Percentiles rank a stretch among this genome's conserved stretches.
These are phyloP conservation scores for Batkoa obscura DNA, from an alignment of 371 early-diverging fungal genomes.

Conservation along the genomic window DNA sequence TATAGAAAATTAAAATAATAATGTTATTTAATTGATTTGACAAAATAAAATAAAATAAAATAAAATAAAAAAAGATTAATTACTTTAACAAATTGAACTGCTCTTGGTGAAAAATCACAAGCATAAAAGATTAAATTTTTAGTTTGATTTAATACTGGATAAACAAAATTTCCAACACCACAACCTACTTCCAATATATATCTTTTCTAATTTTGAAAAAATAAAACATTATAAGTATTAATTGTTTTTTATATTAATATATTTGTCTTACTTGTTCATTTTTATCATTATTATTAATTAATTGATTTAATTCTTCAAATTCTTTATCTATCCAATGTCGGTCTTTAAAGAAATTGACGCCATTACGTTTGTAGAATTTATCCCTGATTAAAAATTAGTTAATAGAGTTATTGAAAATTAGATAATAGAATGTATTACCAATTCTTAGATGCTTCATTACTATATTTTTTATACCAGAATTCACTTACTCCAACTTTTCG, in stretches of 20 bases:
- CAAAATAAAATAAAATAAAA: neutral
- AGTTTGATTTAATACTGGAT: constrained; percentile 65
- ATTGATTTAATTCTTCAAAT: constrained; percentile 50
- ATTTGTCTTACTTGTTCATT: no score
- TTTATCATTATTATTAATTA: neutral
- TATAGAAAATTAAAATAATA: constrained; percentile 7
- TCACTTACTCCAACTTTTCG: no score
- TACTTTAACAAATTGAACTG: constrained; percentile 57
- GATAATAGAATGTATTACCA: constrained; percentile 2
- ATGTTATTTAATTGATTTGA: neutral
- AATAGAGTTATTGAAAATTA: neutral
- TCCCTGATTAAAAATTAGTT: constrained; percentile 22
- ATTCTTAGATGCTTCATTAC: constrained; percentile 4
- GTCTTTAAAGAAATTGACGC: constrained; percentile 87
- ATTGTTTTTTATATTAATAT: neutral
- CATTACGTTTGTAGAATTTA: constrained; percentile 79
- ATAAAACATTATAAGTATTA: neutral
- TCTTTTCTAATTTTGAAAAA: neutral
- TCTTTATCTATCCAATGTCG: constrained; percentile 92
- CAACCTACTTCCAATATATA: constrained; percentile 64
- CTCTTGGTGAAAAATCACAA: constrained; percentile 68
- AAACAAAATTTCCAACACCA: constrained; percentile 94
- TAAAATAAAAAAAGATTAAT: neutral
- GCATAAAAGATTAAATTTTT: constrained; percentile 47
- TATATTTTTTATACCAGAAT: constrained; percentile 4